Conservation (phyloP, 2,329 filamentous ascomycete genomes). For the Ceratocystis cubensis region DNA sequence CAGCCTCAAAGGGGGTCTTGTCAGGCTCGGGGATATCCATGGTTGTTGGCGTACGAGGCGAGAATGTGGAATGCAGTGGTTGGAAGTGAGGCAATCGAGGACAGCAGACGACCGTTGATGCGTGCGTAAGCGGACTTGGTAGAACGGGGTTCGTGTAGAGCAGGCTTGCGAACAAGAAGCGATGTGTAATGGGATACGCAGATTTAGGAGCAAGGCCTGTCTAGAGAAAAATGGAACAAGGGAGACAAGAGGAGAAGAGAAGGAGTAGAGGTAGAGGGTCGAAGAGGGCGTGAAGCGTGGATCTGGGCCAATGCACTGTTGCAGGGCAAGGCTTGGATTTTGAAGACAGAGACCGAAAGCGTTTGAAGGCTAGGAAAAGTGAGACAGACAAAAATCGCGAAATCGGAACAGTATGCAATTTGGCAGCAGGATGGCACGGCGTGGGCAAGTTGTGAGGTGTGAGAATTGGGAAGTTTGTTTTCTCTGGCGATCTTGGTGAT, state of each 20-base stretch:
- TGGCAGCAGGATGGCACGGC: too few relatives aligned
- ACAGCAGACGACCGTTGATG: too few relatives aligned
- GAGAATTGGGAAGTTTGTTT: not conserved
- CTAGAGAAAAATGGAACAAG: not conserved
- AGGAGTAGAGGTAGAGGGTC: not conserved
- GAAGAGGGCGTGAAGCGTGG: not conserved
- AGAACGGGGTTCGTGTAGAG: not conserved
- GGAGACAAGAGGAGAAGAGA: not conserved
- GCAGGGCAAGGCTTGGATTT: too few relatives aligned
- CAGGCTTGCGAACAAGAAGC: not conserved
- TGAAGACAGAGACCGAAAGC: too few relatives aligned
- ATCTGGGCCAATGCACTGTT: not conserved
- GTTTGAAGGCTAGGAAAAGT: too few relatives aligned
- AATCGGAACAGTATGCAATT: too few relatives aligned
- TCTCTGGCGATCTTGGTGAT: not conserved
- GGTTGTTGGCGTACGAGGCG: slow-evolving; percentile 21
- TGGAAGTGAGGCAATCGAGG: not conserved
- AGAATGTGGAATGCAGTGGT: not conserved
- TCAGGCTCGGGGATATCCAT: slow-evolving; percentile 87
- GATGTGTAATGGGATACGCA: not conserved
- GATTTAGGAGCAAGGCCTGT: not conserved
- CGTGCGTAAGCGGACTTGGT: not conserved
- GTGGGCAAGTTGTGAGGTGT: too few relatives aligned
- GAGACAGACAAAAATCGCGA: too few relatives aligned
- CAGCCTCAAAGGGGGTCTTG: slow-evolving; percentile 80